Evolutionary conservation across 192 early-diverging fungal species (phyloP), one percentile per base, ranked within the genome.

Genomic region (Coemansia sp.): DNA sequence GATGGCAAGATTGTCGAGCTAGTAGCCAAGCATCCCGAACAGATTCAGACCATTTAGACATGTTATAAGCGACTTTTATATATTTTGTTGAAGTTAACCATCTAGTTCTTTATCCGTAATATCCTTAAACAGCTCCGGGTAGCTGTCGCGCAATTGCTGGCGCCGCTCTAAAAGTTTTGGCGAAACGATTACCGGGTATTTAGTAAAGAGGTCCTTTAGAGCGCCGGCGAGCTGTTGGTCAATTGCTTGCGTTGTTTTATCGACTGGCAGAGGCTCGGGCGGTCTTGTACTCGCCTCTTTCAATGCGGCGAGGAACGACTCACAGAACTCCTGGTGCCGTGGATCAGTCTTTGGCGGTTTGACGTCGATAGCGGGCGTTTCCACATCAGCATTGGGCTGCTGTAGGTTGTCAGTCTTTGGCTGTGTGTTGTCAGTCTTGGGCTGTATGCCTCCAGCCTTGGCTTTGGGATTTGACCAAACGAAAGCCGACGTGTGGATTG

Each of bases 11-110:
- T 81, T 43, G 68, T 81, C 5, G 75, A 81, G 16, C 20, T 77
- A 16, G 80, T 81, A 15, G 70, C 80, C 22, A 74, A 74, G 43
- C 80, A 81, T 22, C 80, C 80, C 3, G 80, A 81, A 6, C 64
- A 81, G 34, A 72, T 81, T 15, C 68, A 68, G 24, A 76, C 34
- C 16, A 60, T 78, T 24, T 76, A 68, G 61, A 39, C 13, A 34
- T 15, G 16, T 60, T 44, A 31, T 18, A 15, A 58, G 12, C 4
- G 5, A 58, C 15, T 31, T 58, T 53, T 53, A 53, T 27, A 43
- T 49, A 1, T 49, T 40, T 41, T 8, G 9, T n/a, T n/a, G n/a
- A n/a, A n/a, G 43, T 33, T 36, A 36, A 36, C 34, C 34, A 53
- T 74, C 73, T 36, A 80, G 52, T 15, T 80, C 73, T 13, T 47